Evolutionary conservation across 306 rosid genomes (phyloP).

Genomic region (Vicia sativa): DNA sequence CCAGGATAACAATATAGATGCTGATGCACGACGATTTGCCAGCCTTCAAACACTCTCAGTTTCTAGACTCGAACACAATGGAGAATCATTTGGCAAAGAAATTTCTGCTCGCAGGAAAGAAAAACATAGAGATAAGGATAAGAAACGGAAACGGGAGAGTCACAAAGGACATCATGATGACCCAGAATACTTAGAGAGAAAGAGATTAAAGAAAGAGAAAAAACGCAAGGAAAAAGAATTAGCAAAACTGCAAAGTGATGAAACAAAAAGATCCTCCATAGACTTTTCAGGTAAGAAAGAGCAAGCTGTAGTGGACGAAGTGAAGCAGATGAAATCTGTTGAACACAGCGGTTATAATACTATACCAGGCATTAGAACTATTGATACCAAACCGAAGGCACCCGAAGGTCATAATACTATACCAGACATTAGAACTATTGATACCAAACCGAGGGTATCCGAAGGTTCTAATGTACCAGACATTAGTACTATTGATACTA

Average conservation of each 20-base stretch:
- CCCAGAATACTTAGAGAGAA: conserved; percentile 78
- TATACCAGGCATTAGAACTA: too few species aligned
- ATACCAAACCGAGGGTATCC: conserved; percentile 39
- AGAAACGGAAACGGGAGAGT: conserved; percentile 77
- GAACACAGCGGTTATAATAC: conserved; percentile 42
- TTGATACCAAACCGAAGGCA: too few species aligned
- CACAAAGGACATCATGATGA: conserved; percentile 64
- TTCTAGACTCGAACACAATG: conserved; percentile 47
- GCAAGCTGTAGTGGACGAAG: conserved; percentile 45
- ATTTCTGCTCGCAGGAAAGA: conserved; percentile 54
- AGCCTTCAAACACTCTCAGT: conserved; percentile 84
- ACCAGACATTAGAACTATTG: too few species aligned
- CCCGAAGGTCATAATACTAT: conserved; percentile 27
- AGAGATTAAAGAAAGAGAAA: conserved; percentile 82
- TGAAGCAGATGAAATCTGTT: conserved; percentile 46
- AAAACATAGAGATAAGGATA: conserved; percentile 68
- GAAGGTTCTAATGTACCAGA: too few species aligned
- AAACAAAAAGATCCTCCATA: conserved; percentile 40
- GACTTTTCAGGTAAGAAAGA: conserved; percentile 53
- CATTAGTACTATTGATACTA: too few species aligned
- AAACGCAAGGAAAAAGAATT: conserved; percentile 73
- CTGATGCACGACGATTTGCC: conserved; percentile 71
- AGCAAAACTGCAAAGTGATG: conserved; percentile 57
- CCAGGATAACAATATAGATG: conserved; percentile 73
- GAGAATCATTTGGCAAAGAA: conserved; percentile 51